A percentile compares a stretch with the other conserved stretches of the same genome.
Conservation (phyloP, 768 basidiomycete species). For the Rhizopogon roseolus region DNA sequence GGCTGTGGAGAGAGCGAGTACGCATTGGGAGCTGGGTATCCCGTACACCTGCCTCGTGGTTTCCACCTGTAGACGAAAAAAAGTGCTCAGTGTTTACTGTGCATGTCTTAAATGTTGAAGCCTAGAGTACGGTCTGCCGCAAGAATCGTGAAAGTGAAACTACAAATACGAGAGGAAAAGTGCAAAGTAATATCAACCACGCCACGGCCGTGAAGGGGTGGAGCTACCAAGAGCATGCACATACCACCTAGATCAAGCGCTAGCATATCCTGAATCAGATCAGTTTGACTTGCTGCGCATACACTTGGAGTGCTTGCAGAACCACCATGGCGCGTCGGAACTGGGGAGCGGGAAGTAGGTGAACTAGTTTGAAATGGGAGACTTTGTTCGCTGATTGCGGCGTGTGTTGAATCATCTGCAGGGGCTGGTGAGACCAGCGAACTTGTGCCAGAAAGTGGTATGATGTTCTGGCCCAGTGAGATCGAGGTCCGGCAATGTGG, state of each 20-base stretch:
- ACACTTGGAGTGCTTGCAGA: not conserved
- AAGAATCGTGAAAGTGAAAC: not conserved
- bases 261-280: conserved; percentile 14
- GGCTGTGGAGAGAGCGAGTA: conserved; percentile 18
- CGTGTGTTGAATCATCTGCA: not conserved
- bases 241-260: conserved; percentile 24
- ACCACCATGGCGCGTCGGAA: not conserved
- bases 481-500: not conserved
- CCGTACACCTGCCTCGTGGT: conserved; percentile 7
- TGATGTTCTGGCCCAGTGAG: not conserved
- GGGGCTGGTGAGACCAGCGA: not conserved
- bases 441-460: not conserved
- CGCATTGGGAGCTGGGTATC: conserved; percentile 5
- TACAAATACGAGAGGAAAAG: not conserved
- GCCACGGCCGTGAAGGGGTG: not conserved
- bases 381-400: not conserved
- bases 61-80: not conserved
- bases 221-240: conserved; percentile 7
- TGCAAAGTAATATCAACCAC: not conserved
- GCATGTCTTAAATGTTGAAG: not conserved
- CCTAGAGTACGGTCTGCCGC: conserved; percentile 6
- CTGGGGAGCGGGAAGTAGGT: too few relatives aligned
- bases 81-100: not conserved
- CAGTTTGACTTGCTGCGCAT: conserved; percentile 2
- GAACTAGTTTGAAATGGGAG: not conserved